phyloP scores from a whole-genome alignment of 2,329 filamentous ascomycete genomes.

The Talaromyces albobiverticillius region DNA sequence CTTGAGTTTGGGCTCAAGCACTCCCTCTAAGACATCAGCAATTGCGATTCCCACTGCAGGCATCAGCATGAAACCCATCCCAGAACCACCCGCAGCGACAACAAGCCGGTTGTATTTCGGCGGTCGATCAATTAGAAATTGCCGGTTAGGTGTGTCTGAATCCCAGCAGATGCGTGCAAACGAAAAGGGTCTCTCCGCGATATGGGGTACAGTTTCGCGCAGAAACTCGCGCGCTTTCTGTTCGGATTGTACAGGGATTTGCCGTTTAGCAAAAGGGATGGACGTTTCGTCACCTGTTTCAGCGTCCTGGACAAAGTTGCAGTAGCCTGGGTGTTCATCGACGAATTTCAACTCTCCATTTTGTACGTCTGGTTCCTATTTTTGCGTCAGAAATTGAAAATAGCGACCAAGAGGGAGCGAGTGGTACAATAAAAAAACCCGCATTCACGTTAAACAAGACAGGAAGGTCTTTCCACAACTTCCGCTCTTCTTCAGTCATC shows the following conservation, averaged over 20 bases:
- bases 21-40: constrained; percentile 46
- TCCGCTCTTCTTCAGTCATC: constrained; percentile 46
- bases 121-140: constrained; percentile 53
- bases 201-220: constrained; percentile 52
- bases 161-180: constrained; percentile 58
- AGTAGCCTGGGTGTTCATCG: constrained; percentile 58
- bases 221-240: constrained; percentile 48
- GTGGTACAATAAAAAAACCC: constrained; percentile 46
- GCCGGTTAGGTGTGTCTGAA: constrained; percentile 54
- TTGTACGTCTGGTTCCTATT: constrained; percentile 39
- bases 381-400: background rate
- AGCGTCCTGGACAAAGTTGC: constrained; percentile 39
- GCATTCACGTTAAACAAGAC: constrained; percentile 49
- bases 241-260: constrained; percentile 47
- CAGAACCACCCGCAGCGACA: constrained; percentile 50
- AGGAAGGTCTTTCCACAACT: constrained; percentile 47
- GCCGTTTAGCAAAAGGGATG: constrained; percentile 43
- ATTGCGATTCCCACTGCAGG: constrained; percentile 51
- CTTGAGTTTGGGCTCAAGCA: constrained; percentile 40
- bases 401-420: background rate
- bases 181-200: constrained; percentile 48
- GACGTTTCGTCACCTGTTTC: constrained; percentile 26
- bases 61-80: constrained; percentile 52
- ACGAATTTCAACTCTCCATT: constrained; percentile 38
- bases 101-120: constrained; percentile 44